Base-by-base conservation (phyloP, 371 early-diverging fungal species). In the Homolaphlyctis polyrhiza region DNA sequence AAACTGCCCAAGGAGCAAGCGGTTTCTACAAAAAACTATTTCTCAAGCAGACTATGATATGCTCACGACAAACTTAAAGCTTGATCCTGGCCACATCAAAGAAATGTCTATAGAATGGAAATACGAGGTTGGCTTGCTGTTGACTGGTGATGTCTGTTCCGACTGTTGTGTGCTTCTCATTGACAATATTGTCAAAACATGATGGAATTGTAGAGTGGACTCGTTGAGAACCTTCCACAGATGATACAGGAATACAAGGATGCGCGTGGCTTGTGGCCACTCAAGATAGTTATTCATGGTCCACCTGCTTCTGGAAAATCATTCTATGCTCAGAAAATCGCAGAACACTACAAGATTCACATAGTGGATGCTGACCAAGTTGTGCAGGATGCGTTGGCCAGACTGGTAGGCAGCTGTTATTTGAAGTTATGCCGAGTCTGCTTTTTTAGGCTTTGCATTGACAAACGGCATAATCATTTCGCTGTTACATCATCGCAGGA, bases 41-140 rank as follows among this genome's bases (percentile, higher is more conserved):
- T 58, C 77, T 14, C 80, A 81, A 63, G 48, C 63, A 25, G 79
- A 81, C 49, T 77, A 66, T 63, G 80, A 83, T 57, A 80, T 79
- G 76, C 59, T 83, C 16, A 58, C 67, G 8, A 67, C 73, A 25
- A 79, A 79, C 63, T 61, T 83, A 25, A 45, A 74, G 28, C 66
- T 83, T 32, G 84, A 83, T 14, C 74, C 80, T 14, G 78, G 74
- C 14, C 74, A 72, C 57, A 68, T 75, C n/a, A 80, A 79, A 62
- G 77, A 80, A 14, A 76, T 81, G 76, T 51, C 68, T 0, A 66
- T 83, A 55, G 78, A 79, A 61, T 83, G 80, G 80, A 79, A 77
- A 61, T 83, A 73, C 60, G 84, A 83, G 72, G 82, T 81, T n/a
- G n/a, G n/a, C n/a, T n/a, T n/a, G n/a, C n/a, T n/a, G n/a, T 51